Conservation (phyloP, 768 basidiomycete genomes). For the Termitomyces sp. region DNA sequence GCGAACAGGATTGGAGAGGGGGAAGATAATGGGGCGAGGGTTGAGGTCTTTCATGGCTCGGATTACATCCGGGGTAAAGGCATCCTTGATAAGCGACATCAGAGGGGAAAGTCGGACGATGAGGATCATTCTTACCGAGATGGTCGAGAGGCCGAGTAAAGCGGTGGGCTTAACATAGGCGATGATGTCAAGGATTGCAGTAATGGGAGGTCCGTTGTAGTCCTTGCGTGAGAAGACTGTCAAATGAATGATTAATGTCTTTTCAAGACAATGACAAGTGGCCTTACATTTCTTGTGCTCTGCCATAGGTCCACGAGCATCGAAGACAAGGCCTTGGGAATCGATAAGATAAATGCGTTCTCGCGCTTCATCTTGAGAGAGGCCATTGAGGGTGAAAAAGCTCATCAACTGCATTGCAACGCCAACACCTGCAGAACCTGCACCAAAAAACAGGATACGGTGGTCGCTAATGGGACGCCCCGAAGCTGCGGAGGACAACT, state of each 20-base stretch:
- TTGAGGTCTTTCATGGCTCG: slow-evolving; percentile 76
- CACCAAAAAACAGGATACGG: slow-evolving; percentile 88
- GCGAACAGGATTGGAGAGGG: slow-evolving; percentile 84
- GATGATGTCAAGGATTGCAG: slow-evolving; percentile 70
- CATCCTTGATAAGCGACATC: slow-evolving; percentile 37
- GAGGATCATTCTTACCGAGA: slow-evolving; percentile 38
- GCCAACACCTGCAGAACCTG: slow-evolving; percentile 89
- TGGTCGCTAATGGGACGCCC: slow-evolving; percentile 65
- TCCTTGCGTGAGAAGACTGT: slow-evolving; percentile 80
- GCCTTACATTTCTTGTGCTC: slow-evolving; percentile 78
- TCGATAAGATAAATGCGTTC: slow-evolving; percentile 78
- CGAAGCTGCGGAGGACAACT: slow-evolving; percentile 67
- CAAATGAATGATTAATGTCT: not conserved
- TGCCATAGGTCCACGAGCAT: slow-evolving; percentile 66
- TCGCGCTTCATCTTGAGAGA: slow-evolving; percentile 74
- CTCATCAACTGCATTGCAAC: slow-evolving; percentile 86
- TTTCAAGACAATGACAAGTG: not conserved
- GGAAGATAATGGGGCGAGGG: slow-evolving; percentile 85
- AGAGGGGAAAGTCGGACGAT: not conserved
- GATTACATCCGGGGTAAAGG: slow-evolving; percentile 71
- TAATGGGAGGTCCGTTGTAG: slow-evolving; percentile 73
- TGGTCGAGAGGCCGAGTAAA: slow-evolving; percentile 86
- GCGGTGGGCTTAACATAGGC: slow-evolving; percentile 83
- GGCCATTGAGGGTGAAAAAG: slow-evolving; percentile 81
- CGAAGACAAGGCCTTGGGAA: slow-evolving; percentile 81